These are phyloP conservation scores for Capsicum pubescens DNA, from an alignment of 257 asterid genomes.

Conservation along the genomic window DNA sequence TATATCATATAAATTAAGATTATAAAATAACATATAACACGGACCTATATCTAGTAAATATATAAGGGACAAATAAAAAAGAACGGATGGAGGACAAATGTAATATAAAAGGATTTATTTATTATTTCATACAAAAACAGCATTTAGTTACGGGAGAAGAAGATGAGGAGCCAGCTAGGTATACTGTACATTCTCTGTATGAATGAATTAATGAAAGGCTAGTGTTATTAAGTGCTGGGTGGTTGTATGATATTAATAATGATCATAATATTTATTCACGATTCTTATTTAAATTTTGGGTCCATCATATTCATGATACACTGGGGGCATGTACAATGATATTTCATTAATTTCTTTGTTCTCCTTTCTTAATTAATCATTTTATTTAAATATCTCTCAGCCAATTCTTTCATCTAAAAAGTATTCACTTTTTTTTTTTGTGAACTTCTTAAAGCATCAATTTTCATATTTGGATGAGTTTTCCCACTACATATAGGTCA, in stretches of 20 bases:
- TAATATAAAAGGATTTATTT: neutral
- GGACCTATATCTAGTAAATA: too few species aligned
- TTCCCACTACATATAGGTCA: neutral
- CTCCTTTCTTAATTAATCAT: neutral
- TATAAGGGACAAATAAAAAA: too few species aligned
- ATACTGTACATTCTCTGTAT: constrained; percentile 32
- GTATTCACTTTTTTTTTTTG: neutral
- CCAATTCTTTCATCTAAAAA: neutral
- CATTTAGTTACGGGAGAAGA: constrained; percentile 7
- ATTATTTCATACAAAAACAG: neutral
- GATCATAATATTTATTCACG: constrained; percentile 31
- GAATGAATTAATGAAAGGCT: constrained; percentile 15
- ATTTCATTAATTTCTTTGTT: neutral
- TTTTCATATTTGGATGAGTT: neutral
- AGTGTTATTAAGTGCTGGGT: constrained; percentile 42
- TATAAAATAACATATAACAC: too few species aligned
- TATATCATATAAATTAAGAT: too few species aligned
- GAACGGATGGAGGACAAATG: too few species aligned
- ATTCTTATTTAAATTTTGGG: constrained; percentile 42
- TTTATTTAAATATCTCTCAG: neutral
- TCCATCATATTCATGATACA: constrained; percentile 32
- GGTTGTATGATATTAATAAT: constrained; percentile 47
- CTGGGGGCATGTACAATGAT: too few species aligned
- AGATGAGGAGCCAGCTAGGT: constrained; percentile 29
- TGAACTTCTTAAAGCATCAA: neutral